Evolutionary conservation across 805 yeast species (phyloP), one percentile per base, ranked within the genome.

Genomic region (Candida sphagnicola): DNA sequence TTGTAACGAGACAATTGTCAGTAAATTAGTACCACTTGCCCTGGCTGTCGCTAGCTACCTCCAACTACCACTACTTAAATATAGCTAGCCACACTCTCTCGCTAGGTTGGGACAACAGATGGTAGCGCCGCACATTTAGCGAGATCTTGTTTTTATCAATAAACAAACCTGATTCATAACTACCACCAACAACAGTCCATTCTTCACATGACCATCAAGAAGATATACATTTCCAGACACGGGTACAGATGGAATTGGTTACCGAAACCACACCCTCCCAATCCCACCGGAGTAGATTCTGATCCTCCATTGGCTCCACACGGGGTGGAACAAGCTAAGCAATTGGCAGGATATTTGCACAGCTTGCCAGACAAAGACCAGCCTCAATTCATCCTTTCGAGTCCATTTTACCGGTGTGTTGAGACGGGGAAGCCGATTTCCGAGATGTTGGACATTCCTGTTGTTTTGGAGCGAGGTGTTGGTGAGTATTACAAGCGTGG

Each of bases 401-500:
- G 95, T 13, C 98, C 98, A 0, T 90, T 89, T 58, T 89, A 86
- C 57, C 69, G 98, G 42, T 93, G 98, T 58, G 66, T 89, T 5
- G 87, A 93, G 53, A 90, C 98, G 0, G 72, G 83, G 5, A 61
- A 72, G 8, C 95, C 95, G 2, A 70, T 82, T 11, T 79, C 95
- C 1, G 67, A 77, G 31, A 55, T 57, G 18, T 60, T 88, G 12
- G 78, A 71, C 4, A 49, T 85, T 25, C 77, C 78, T 10, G 75
- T 90, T 8, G 70, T 64, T 35, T 60, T 85, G 4, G 99, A 93
- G 50, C 64, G 81, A 38, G 98, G 97, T 1, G 70, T 91, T 18
- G 95, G 96, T 16, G 97, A 93, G 62, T 89, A 96, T 95, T 91
- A 85, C 54, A 77, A 77, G 50, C 78, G 77, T n/a, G 77, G 76